Percentiles rank a stretch among this genome's conserved stretches.
phyloP scores from a whole-genome alignment of 164 flowering plant genomes.

The Magnolia kwangsiensis region DNA sequence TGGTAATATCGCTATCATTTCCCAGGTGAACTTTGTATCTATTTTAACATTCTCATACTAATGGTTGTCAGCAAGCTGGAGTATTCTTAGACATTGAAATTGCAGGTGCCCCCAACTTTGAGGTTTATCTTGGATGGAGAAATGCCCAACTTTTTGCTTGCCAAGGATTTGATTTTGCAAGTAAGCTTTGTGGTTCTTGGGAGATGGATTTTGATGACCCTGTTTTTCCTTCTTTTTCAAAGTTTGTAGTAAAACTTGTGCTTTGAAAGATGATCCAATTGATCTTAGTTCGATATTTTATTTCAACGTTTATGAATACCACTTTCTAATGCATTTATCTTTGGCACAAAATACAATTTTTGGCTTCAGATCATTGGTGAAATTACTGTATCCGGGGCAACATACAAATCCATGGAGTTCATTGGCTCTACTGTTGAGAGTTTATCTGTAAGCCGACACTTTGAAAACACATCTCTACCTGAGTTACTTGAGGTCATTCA shows the following conservation, averaged over 20 bases:
- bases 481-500: background rate
- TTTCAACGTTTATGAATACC: background rate
- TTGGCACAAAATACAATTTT: background rate
- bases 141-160: conserved; percentile 88
- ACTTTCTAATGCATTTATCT: background rate
- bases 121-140: conserved; percentile 96
- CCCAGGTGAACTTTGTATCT: background rate
- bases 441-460: conserved; percentile 55
- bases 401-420: conserved; percentile 96
- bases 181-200: conserved; percentile 37
- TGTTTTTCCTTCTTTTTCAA: background rate
- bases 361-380: conserved; percentile 89
- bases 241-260: background rate
- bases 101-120: conserved; percentile 94
- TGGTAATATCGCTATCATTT: background rate
- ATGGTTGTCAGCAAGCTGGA: background rate
- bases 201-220: background rate
- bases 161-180: conserved; percentile 97
- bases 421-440: conserved; percentile 90
- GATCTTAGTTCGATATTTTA: background rate
- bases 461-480: background rate
- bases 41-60: background rate
- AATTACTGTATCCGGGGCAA: conserved; percentile 93
- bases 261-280: background rate
- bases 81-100: conserved; percentile 1